phyloP scores from a whole-genome alignment of 768 basidiomycete species.

The Termitomyces sp. region DNA sequence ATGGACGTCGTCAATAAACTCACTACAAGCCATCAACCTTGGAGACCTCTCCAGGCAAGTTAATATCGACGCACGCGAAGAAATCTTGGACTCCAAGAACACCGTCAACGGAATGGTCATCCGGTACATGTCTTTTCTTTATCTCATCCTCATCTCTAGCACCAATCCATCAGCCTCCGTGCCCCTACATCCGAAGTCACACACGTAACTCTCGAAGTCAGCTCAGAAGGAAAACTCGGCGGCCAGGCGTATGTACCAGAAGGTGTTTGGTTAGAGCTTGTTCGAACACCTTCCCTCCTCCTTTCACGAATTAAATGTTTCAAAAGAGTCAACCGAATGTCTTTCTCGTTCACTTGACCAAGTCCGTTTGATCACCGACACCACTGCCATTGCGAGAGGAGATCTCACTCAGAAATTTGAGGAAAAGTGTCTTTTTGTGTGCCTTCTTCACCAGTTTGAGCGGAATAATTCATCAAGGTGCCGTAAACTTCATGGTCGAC shows the following conservation, averaged over 20 bases:
- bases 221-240: conserved; percentile 84
- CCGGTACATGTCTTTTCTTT: conserved; percentile 22
- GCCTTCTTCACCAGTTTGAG: too few species aligned
- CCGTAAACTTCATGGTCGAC: conserved; percentile 93
- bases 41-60: conserved; percentile 91
- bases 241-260: conserved; percentile 87
- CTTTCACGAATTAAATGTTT: neutral
- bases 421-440: conserved; percentile 36
- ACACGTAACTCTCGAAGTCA: conserved; percentile 81
- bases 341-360: conserved; percentile 71
- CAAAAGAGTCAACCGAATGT: conserved; percentile 71
- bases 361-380: conserved; percentile 81
- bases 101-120: conserved; percentile 62
- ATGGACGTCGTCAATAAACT: conserved; percentile 83
- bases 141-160: conserved; percentile 33
- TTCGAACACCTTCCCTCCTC: conserved; percentile 34
- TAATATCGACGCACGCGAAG: conserved; percentile 86
- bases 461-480: conserved; percentile 38
- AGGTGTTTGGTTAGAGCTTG: conserved; percentile 88
- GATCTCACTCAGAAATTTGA: conserved; percentile 93
- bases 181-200: conserved; percentile 81
- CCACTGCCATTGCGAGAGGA: conserved; percentile 86
- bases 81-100: conserved; percentile 80
- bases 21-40: conserved; percentile 82
- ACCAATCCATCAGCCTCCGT: conserved; percentile 35